Percentiles rank a stretch among this genome's conserved stretches.
These are phyloP conservation scores for Calonectria pauciramosa DNA, from an alignment of 2,329 filamentous ascomycete species.

Conservation along the genomic window DNA sequence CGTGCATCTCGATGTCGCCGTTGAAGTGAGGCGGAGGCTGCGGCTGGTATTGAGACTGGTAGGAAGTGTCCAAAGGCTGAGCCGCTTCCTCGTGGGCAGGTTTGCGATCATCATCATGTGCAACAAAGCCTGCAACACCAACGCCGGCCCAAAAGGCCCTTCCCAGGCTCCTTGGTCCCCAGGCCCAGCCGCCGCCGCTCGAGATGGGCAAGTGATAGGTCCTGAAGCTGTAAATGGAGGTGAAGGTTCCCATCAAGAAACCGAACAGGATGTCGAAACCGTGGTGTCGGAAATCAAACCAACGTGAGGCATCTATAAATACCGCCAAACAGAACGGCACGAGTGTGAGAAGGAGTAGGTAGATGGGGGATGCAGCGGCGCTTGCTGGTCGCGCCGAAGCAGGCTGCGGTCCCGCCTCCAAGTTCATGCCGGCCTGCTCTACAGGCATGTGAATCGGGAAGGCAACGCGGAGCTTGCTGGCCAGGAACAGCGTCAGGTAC, in stretches of 20 bases:
- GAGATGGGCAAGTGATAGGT: constrained; percentile 86
- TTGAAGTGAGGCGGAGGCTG: neutral
- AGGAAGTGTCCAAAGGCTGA: neutral
- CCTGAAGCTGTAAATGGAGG: constrained; percentile 81
- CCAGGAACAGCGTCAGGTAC: constrained; percentile 89
- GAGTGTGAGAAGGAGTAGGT: constrained; percentile 79
- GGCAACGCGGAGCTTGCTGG: constrained; percentile 82
- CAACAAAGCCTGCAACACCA: constrained; percentile 70
- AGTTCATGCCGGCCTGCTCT: neutral
- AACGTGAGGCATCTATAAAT: constrained; percentile 86
- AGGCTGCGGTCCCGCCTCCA: neutral
- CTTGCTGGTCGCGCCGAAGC: constrained; percentile 55
- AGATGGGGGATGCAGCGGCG: constrained; percentile 87
- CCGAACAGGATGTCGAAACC: constrained; percentile 92
- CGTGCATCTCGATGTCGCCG: neutral
- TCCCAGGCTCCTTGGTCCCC: constrained; percentile 81
- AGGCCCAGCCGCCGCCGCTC: constrained; percentile 85
- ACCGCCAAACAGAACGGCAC: constrained; percentile 81
- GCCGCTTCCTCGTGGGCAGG: constrained; percentile 29
- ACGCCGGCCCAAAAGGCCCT: constrained; percentile 85
- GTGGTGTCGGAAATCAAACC: constrained; percentile 89
- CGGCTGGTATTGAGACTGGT: neutral
- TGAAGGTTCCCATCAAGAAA: constrained; percentile 79
- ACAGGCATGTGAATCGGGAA: constrained; percentile 62
- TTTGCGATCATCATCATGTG: constrained; percentile 46